Evolutionary conservation across 805 yeast species (phyloP).

Genomic region (Wickerhamiella nectarea): DNA sequence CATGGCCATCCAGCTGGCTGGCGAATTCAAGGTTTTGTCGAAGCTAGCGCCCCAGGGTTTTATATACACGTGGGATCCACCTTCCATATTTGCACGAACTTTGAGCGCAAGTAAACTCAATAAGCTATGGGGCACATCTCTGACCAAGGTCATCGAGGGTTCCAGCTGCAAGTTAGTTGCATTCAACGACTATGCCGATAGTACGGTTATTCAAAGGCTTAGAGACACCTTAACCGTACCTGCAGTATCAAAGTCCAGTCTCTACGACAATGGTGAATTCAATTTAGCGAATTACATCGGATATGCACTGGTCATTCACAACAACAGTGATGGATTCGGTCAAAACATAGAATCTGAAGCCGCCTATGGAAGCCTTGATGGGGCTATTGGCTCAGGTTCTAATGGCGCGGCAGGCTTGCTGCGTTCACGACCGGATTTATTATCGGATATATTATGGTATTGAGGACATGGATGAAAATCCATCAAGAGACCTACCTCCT

Average conservation of each 20-base stretch:
- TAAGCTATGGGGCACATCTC: slow-evolving; percentile 13
- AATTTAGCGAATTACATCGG: background rate
- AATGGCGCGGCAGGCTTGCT: slow-evolving; percentile 15
- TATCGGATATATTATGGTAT: background rate
- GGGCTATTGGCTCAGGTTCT: slow-evolving; percentile 17
- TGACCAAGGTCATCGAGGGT: slow-evolving; percentile 8
- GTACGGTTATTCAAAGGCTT: slow-evolving; percentile 8
- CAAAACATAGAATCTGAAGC: slow-evolving; percentile 16
- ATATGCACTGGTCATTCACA: slow-evolving; percentile 14
- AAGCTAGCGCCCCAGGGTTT: slow-evolving; percentile 6
- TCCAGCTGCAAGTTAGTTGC: slow-evolving; percentile 11
- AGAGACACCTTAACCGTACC: background rate
- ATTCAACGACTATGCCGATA: slow-evolving; percentile 16
- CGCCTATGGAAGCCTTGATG: slow-evolving; percentile 15
- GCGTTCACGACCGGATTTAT: slow-evolving; percentile 5
- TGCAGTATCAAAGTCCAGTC: background rate
- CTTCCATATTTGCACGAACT: slow-evolving; percentile 15
- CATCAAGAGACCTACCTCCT: too few species aligned
- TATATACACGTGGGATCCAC: slow-evolving; percentile 20
- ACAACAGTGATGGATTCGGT: slow-evolving; percentile 18
- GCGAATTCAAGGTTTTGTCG: slow-evolving; percentile 9
- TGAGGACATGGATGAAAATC: too few species aligned
- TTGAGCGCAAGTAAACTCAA: slow-evolving; percentile 13
- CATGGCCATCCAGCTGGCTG: slow-evolving; percentile 11
- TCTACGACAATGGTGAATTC: background rate